Conservation (phyloP, 805 yeast genomes). For the Metschnikowia colocasiae region DNA sequence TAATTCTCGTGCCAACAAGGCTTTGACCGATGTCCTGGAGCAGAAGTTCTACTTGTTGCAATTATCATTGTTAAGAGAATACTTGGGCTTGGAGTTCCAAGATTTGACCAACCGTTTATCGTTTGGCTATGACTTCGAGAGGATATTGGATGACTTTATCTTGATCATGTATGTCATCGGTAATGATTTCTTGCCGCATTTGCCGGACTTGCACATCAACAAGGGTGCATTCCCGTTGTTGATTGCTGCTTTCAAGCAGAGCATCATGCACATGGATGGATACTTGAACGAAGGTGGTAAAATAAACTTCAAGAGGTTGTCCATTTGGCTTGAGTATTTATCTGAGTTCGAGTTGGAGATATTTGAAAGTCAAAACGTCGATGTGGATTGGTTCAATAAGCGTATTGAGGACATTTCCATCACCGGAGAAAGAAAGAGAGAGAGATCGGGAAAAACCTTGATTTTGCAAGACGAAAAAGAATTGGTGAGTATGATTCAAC, state of each 20-base stretch:
- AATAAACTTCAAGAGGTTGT: constrained; percentile 70
- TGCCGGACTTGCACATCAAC: constrained; percentile 89
- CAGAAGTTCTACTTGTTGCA: constrained; percentile 84
- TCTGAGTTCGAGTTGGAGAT: constrained; percentile 79
- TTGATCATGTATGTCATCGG: constrained; percentile 92
- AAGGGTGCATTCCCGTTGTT: constrained; percentile 96
- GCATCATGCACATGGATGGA: constrained; percentile 70
- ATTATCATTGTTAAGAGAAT: constrained; percentile 84
- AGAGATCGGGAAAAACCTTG: constrained; percentile 59
- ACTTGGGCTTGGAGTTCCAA: constrained; percentile 78
- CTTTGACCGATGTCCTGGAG: constrained; percentile 54
- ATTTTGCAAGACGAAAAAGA: constrained; percentile 71
- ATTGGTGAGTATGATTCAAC: constrained; percentile 54
- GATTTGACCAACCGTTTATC: constrained; percentile 60
- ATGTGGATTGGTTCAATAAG: constrained; percentile 87
- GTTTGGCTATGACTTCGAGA: constrained; percentile 80
- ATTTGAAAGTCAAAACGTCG: constrained; percentile 80
- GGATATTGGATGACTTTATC: constrained; percentile 87
- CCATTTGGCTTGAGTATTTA: constrained; percentile 69
- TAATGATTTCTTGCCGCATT: constrained; percentile 94
- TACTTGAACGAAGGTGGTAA: constrained; percentile 81
- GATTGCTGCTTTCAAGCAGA: constrained; percentile 80
- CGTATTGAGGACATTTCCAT: constrained; percentile 76
- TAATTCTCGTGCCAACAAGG: constrained; percentile 49
- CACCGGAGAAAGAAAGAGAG: constrained; percentile 66